Percentiles rank a stretch among this genome's conserved stretches.
Conservation (phyloP, 805 yeast species). For the Saccharomycopsis malanga region DNA sequence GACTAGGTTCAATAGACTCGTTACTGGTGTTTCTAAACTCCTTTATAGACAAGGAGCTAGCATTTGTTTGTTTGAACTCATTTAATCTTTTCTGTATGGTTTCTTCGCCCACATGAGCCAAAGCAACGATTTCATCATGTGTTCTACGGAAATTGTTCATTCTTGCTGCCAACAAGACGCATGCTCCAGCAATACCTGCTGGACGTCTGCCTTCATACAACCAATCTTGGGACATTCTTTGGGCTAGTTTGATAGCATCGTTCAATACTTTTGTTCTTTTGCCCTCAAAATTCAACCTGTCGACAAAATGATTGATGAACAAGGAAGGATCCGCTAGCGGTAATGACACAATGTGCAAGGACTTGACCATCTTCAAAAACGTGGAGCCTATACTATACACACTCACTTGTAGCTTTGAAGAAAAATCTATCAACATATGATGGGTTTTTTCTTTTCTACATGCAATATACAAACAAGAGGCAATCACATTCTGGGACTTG, state of each 20-base stretch:
- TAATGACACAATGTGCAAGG: conserved; percentile 63
- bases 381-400: conserved; percentile 96
- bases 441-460: conserved; percentile 88
- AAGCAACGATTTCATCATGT: conserved; percentile 89
- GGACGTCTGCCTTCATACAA: conserved; percentile 95
- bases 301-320: conserved; percentile 90
- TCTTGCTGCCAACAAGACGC: conserved; percentile 85
- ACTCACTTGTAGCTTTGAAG: conserved; percentile 80
- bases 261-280: conserved; percentile 65
- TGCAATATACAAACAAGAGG: conserved; percentile 91
- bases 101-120: conserved; percentile 91
- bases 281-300: conserved; percentile 73
- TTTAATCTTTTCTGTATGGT: conserved; percentile 85
- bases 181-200: conserved; percentile 98
- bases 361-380: conserved; percentile 85
- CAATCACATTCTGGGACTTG: conserved; percentile 88
- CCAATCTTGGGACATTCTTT: conserved; percentile 92
- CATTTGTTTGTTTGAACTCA: conserved; percentile 74
- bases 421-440: conserved; percentile 94
- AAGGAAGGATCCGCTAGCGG: conserved; percentile 94
- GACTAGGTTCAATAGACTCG: conserved; percentile 35
- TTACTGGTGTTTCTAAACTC: conserved; percentile 51
- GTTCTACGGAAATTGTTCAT: conserved; percentile 93
- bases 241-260: conserved; percentile 84
- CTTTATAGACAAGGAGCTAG: conserved; percentile 65